Evolutionary conservation across 2,329 filamentous ascomycete genomes (phyloP).

Genomic region (Botryotinia calthae): DNA sequence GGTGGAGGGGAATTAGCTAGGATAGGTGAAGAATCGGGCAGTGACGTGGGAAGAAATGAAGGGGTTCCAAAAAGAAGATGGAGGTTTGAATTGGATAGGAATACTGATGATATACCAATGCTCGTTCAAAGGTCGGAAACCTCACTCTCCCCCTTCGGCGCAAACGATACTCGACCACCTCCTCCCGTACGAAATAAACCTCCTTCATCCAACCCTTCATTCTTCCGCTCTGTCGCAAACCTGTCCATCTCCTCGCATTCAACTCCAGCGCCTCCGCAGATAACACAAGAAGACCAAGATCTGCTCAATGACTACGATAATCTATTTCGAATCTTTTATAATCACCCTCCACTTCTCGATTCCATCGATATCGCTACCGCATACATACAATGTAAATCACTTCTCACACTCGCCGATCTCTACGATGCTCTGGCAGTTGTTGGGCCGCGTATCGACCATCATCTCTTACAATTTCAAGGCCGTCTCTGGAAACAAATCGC

Average conservation of each 20-base stretch:
- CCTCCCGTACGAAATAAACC: constrained; percentile 62
- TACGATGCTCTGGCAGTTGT: constrained; percentile 89
- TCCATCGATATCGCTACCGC: constrained; percentile 85
- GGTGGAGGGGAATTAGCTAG: constrained; percentile 47
- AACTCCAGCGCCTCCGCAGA: constrained; percentile 44
- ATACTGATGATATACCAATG: constrained; percentile 78
- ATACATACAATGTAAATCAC: constrained; percentile 89
- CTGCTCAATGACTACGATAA: constrained; percentile 92
- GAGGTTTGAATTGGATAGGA: constrained; percentile 83
- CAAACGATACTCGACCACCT: constrained; percentile 43
- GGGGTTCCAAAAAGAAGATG: constrained; percentile 54
- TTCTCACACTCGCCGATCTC: constrained; percentile 86
- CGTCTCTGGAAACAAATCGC: constrained; percentile 94
- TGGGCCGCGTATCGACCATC: constrained; percentile 87
- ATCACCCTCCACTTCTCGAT: constrained; percentile 79
- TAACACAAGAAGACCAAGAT: constrained; percentile 65
- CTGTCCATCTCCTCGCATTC: constrained; percentile 55
- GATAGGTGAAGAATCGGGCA: constrained; percentile 47
- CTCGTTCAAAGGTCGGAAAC: constrained; percentile 71
- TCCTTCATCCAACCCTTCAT: constrained; percentile 60
- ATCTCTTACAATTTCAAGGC: constrained; percentile 86
- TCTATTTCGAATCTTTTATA: constrained; percentile 93
- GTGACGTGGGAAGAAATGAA: constrained; percentile 38
- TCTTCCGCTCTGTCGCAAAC: constrained; percentile 87
- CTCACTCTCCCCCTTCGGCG: constrained; percentile 54